Percentiles rank a stretch among this genome's conserved stretches.
Evolutionary conservation across 148 eudicot genomes (phyloP).

Genomic region (Arbutus unedo): DNA sequence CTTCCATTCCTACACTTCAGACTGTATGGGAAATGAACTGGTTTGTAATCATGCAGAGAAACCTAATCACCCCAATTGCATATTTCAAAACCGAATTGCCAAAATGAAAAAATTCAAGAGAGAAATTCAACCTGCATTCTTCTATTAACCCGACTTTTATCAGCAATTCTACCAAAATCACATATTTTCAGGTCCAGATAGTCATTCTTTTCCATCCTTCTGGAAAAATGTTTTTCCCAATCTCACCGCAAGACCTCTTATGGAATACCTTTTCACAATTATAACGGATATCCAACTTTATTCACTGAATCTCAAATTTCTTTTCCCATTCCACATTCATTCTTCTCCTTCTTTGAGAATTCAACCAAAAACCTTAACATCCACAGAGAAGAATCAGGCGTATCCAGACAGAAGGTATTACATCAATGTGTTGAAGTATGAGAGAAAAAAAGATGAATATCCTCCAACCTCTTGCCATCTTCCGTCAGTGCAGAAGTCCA

Average conservation of each 20-base stretch:
- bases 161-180: background rate
- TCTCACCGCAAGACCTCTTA: background rate
- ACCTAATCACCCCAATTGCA: background rate
- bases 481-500: conserved; percentile 3
- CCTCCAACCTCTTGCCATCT: background rate
- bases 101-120: background rate
- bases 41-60: background rate
- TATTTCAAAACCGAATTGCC: background rate
- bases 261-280: background rate
- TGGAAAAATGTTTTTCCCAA: background rate
- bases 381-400: background rate
- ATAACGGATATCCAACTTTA: background rate
- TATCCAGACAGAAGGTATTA: background rate
- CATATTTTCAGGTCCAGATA: background rate
- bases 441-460: background rate
- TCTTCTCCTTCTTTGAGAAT: background rate
- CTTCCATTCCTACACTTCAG: background rate
- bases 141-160: background rate
- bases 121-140: background rate
- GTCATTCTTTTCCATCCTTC: background rate
- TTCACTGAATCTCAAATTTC: background rate
- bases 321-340: background rate
- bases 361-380: conserved; percentile 1
- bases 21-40: background rate
- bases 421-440: background rate